Base-by-base conservation (phyloP, 352 stramenopile genomes). In the Globisporangium takayamanum region DNA sequence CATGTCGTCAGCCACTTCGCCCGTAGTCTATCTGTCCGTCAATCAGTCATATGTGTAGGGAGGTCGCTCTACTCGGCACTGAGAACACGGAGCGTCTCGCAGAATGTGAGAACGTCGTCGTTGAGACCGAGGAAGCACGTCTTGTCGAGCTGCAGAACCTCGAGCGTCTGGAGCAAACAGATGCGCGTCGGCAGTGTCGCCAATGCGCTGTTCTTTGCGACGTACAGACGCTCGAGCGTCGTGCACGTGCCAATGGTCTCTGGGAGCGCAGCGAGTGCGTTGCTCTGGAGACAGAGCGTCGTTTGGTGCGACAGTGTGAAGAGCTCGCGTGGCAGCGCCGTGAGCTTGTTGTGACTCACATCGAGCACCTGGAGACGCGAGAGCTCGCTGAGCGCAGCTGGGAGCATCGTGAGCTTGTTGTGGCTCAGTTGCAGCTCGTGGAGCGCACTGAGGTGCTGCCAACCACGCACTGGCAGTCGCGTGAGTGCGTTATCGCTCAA, bases 141-240 rank as follows among this genome's bases (percentile, higher is more conserved):
- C 57, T 81, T 84, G 50, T 87, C 77, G 20, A 87, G 53, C 11
- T 71, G 67, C 0, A 87, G 63, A 50, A 72, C 65, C 36, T 64
- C 42, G 1, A 87, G 61, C 6, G 20, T 59, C 11, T 53, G 48
- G 0, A 83, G 52, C 5, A 57, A 47, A 18, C 50, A 64, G 3
- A 87, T 37, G 14, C 53, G 59, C 0, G 41, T 48, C 22, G 77
- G 73, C 2, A 87, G 62, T 5, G 54, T 51, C 0, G 44, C 22
- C 7, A 87, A 55, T 1, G 64, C 48, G 7, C 47, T 39, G 39
- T 87, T 87, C 25, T 71, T 74, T 0, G 68, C 64, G 11, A 84
- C 39, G 10, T 70, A 54, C n/a, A 87, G 51, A 8, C 47, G 56
- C 30, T 68, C 47, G 2, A 87, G 51, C 15, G 54, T 46, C n/a